Base-by-base conservation (phyloP, 1,284 basidiomycete genomes). In the Marasmius sp. region DNA sequence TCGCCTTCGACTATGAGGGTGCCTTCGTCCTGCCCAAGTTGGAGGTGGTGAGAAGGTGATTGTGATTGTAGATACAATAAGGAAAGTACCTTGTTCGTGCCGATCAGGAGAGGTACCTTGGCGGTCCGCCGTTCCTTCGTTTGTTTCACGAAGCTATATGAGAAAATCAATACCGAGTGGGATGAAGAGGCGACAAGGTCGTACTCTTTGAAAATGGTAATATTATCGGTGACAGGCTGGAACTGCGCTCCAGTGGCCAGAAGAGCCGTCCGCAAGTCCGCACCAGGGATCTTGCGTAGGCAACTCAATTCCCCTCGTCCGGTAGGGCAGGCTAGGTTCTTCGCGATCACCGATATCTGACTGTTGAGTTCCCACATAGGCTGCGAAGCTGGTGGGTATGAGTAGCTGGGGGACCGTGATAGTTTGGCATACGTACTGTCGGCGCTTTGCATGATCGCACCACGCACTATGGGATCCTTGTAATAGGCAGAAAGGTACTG, bases 161-260 rank as follows among this genome's bases (percentile, higher is more conserved):
- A 27, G 16, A 27, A 27, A 52, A 36, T 7, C 36, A 47, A 49
- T 58, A 27, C 33, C 53, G 14, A 39, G 34, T 51, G 37, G 12
- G 27, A 12, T 9, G 52, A 34, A 36, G 33, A 3, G 2, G 34
- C 7, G 22, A 59, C 34, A 14, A 16, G 14, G 20, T 50, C 70
- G 18, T 50, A 74, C 73, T 79, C 77, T 68, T 77, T 77, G 68
- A 74, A 79, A 47, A 80, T 68, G 0, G 77, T 79, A 48, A 79
- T 68, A 63, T 79, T 79, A 61, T 80, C 79, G 6, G 75, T 78
- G 1, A 79, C 77, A 33, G 79, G 78, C 63, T 79, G 79, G 64
- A 79, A 79, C 65, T 79, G 78, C 12, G 74, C 70, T 16, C 74
- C 75, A 22, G 75, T 76, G 7, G 70, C 70, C 7, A 79, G 60